Evolutionary conservation across 192 early-diverging fungal species (phyloP).

Genomic region (Coemansia sp.): DNA sequence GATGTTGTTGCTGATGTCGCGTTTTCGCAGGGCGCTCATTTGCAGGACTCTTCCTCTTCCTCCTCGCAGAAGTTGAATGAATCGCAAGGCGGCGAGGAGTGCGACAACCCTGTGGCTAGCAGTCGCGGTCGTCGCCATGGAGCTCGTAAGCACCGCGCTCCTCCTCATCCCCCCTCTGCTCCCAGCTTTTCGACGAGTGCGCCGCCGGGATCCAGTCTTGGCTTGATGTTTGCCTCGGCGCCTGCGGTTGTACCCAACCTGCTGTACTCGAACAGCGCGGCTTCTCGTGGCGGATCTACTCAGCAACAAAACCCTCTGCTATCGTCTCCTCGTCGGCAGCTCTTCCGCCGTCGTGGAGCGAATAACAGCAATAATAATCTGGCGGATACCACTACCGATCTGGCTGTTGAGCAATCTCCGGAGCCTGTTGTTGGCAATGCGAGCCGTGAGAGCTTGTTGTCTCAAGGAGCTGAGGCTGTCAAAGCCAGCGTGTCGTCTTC

Average conservation of each 20-base stretch:
- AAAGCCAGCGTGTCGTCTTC: not conserved
- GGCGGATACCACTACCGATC: not conserved
- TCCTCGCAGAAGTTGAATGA: not conserved
- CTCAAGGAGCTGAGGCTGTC: not conserved
- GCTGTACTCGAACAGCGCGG: not conserved
- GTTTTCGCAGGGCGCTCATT: not conserved
- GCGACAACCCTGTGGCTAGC: not conserved
- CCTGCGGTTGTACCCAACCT: not conserved
- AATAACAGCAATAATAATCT: not conserved
- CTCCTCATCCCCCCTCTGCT: too few species aligned
- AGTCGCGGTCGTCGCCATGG: slow-evolving; percentile 19
- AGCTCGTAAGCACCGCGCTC: slow-evolving; percentile 1
- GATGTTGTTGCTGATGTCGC: slow-evolving; percentile 10
- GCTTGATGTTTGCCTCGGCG: slow-evolving; percentile 40
- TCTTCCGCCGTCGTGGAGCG: slow-evolving; percentile 35
- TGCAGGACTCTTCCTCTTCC: not conserved
- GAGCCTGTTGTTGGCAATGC: not conserved
- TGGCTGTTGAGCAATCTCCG: not conserved
- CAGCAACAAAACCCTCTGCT: not conserved
- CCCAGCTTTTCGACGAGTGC: slow-evolving; percentile 15
- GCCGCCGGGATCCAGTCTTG: slow-evolving; percentile 35
- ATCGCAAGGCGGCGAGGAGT: not conserved
- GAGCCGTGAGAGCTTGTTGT: slow-evolving; percentile 2
- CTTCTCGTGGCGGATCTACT: not conserved
- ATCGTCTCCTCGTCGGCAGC: slow-evolving; percentile 33